A percentile compares a stretch with the other conserved stretches of the same genome.
Conservation (phyloP, 345 rosid species). For the Rhodamnia rubescens region DNA sequence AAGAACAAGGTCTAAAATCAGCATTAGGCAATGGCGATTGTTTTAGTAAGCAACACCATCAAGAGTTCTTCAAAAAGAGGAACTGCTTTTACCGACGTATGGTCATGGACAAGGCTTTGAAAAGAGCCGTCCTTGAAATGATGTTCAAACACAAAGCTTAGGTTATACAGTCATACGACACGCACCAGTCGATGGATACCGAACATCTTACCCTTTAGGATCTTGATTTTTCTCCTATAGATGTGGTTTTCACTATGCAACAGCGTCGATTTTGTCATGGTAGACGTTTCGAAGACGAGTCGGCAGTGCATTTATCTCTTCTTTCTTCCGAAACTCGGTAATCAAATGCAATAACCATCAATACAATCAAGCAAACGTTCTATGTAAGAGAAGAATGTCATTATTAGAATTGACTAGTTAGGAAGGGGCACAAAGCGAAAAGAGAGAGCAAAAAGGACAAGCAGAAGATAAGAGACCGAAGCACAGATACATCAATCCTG, state of each 20-base stretch:
- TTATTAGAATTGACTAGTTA: neutral
- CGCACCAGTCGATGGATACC: fast-evolving
- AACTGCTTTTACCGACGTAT: neutral
- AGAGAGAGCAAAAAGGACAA: neutral
- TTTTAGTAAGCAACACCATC: neutral
- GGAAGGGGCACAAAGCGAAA: neutral
- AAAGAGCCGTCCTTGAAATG: neutral
- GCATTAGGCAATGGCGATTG: neutral
- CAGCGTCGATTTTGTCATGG: fast-evolving
- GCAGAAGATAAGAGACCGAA: neutral
- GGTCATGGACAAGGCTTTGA: neutral
- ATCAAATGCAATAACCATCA: neutral
- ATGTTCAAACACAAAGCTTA: neutral
- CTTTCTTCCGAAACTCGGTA: neutral
- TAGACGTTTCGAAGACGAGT: neutral
- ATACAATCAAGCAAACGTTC: neutral
- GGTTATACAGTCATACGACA: neutral
- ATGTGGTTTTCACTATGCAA: neutral
- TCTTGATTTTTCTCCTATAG: neutral
- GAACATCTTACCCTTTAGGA: neutral
- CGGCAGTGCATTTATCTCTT: neutral
- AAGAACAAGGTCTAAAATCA: neutral
- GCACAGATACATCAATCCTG: neutral
- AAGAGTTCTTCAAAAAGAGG: neutral
- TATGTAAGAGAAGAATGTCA: neutral